phyloP scores from a whole-genome alignment of 768 basidiomycete species.

The Suillus plorans region DNA sequence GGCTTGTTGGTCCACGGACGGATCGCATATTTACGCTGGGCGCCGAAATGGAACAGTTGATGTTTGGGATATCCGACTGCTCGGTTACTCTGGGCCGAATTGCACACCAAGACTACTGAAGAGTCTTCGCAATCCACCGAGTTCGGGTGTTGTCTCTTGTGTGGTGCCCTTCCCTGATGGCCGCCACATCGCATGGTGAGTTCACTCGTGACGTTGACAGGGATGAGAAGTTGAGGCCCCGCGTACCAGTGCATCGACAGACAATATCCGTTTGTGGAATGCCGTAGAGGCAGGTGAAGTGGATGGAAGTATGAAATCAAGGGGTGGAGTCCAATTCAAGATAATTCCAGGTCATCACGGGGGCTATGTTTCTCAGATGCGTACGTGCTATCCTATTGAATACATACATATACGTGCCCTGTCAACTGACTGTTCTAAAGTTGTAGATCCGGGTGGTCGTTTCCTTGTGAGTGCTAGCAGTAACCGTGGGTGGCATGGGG shows the following conservation, averaged over 20 bases:
- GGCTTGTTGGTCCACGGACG: constrained; percentile 95
- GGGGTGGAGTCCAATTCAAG: constrained; percentile 83
- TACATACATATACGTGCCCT: constrained; percentile 9
- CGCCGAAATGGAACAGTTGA: constrained; percentile 89
- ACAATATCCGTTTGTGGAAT: constrained; percentile 95
- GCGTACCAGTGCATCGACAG: constrained; percentile 73
- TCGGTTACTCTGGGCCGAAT: constrained; percentile 60
- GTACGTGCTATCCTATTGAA: constrained; percentile 49
- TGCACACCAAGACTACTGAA: constrained; percentile 77
- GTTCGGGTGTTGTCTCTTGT: constrained; percentile 90
- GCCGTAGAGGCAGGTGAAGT: constrained; percentile 72
- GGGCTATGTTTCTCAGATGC: constrained; percentile 88
- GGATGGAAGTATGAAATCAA: constrained; percentile 60
- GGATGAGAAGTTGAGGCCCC: constrained; percentile 22
- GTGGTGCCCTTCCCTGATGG: constrained; percentile 90
- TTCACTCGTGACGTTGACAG: constrained; percentile 17
- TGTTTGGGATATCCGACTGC: constrained; percentile 89
- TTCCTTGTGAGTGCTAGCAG: constrained; percentile 93
- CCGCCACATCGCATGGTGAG: constrained; percentile 88
- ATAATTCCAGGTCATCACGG: constrained; percentile 97
- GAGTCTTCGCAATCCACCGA: constrained; percentile 80
- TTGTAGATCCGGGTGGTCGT: constrained; percentile 79
- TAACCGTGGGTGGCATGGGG: constrained; percentile 92
- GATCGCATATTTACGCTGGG: constrained; percentile 86
- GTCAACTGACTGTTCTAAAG: constrained; percentile 44